phyloP scores from a whole-genome alignment of 306 rosid genomes.

The Lithocarpus polystachyus region DNA sequence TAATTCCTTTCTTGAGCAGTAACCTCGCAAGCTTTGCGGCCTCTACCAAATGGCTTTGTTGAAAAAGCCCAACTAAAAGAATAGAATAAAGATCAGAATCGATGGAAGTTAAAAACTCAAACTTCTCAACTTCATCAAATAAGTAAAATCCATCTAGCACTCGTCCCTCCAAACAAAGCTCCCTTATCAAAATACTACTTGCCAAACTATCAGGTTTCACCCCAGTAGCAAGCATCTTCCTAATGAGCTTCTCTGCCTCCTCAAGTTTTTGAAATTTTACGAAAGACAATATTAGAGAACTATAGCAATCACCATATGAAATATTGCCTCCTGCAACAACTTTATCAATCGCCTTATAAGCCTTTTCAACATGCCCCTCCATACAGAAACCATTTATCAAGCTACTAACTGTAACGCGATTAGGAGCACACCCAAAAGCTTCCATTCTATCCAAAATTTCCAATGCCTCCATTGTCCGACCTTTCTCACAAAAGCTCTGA shows the following conservation, averaged over 20 bases:
- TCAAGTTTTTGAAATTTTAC: slow-evolving; percentile 37
- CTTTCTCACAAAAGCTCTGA: too few species aligned
- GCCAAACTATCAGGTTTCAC: slow-evolving; percentile 59
- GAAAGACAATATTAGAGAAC: slow-evolving; percentile 32
- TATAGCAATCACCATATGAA: too few species aligned
- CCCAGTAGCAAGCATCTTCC: slow-evolving; percentile 53
- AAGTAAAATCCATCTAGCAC: slow-evolving; percentile 55
- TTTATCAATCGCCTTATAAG: too few species aligned
- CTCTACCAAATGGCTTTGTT: slow-evolving; percentile 38
- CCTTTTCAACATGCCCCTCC: too few species aligned
- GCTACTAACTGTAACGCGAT: too few species aligned
- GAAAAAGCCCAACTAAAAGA: slow-evolving; percentile 65
- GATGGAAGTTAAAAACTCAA: slow-evolving; percentile 46
- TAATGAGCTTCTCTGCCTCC: slow-evolving; percentile 67
- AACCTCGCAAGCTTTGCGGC: slow-evolving; percentile 56
- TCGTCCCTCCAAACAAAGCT: slow-evolving; percentile 47
- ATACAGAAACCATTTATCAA: too few species aligned
- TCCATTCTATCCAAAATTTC: too few species aligned
- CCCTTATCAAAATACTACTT: slow-evolving; percentile 58
- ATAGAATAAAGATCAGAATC: slow-evolving; percentile 57
- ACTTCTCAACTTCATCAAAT: slow-evolving; percentile 56
- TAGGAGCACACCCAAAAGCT: too few species aligned
- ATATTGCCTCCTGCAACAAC: too few species aligned
- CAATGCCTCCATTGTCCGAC: too few species aligned
- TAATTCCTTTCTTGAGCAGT: slow-evolving; percentile 60